Conservation (phyloP, 164 flowering plant species). For the Brasenia schreberi region DNA sequence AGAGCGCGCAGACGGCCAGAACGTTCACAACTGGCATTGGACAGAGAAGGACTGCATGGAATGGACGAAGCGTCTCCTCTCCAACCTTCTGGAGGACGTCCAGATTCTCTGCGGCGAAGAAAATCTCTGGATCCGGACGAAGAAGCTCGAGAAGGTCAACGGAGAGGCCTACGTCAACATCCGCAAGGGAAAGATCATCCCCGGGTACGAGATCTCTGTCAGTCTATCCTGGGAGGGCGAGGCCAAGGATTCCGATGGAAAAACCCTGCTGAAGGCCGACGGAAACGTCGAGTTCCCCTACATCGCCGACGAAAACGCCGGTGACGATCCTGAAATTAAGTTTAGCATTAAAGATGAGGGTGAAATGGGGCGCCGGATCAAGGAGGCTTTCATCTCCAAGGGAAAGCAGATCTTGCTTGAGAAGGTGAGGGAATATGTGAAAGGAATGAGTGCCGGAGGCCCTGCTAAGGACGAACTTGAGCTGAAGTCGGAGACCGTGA, state of each 20-base stretch:
- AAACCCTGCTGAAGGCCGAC: constrained; percentile 30
- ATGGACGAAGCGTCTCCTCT: constrained; percentile 58
- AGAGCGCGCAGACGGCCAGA: constrained; percentile 88
- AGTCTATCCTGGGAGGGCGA: constrained; percentile 65
- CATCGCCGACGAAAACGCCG: constrained; percentile 92
- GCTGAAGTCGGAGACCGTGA: constrained; percentile 33
- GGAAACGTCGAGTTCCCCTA: constrained; percentile 80
- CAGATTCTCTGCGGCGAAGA: constrained; percentile 61
- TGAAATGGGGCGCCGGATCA: constrained; percentile 49
- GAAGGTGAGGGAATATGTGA: constrained; percentile 67
- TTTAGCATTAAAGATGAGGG: constrained; percentile 66
- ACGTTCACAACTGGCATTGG: constrained; percentile 99
- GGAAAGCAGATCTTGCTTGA: constrained; percentile 63
- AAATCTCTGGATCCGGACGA: constrained; percentile 40
- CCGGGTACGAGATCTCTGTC: constrained; percentile 75
- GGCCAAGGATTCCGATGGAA: constrained; percentile 47
- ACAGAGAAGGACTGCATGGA: constrained; percentile 86
- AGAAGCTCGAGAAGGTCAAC: constrained; percentile 39
- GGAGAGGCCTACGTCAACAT: constrained; percentile 96
- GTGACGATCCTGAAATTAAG: constrained; percentile 77
- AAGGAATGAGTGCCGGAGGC: constrained; percentile 80
- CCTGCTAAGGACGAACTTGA: constrained; percentile 85
- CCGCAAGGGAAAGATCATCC: constrained; percentile 91
- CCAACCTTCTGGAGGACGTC: constrained; percentile 37
- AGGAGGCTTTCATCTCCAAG: constrained; percentile 53